Conservation (phyloP, 192 early-diverging fungal species). For the Oehlia diaphana region DNA sequence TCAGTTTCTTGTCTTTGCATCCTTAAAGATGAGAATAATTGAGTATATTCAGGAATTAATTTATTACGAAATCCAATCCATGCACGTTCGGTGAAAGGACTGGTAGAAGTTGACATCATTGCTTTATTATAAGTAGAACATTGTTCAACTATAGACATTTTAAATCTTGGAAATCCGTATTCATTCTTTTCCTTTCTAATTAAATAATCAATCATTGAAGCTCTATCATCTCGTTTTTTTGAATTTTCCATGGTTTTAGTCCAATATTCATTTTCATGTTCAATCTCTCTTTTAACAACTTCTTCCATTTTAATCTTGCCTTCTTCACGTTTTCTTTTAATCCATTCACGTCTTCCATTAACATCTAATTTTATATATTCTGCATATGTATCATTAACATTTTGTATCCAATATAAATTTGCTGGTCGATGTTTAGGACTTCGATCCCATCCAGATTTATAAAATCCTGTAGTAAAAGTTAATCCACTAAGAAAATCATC, state of each 20-base stretch:
- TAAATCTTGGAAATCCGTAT: conserved; percentile 7
- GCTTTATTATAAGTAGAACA: conserved; percentile 10
- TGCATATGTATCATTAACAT: neutral
- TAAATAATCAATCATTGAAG: neutral
- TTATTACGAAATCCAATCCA: conserved; percentile 18
- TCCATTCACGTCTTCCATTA: neutral
- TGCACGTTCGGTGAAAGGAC: conserved; percentile 17
- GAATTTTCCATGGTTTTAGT: neutral
- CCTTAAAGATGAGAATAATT: neutral
- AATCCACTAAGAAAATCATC: conserved; percentile 13
- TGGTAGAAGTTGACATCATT: conserved; percentile 1
- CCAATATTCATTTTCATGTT: conserved; percentile 18
- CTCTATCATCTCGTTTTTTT: conserved; percentile 2
- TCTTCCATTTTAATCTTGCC: conserved; percentile 9
- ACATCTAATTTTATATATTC: neutral
- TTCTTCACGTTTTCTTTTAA: neutral
- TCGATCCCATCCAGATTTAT: conserved; percentile 7
- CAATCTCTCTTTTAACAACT: neutral
- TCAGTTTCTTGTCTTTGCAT: neutral
- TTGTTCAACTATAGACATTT: conserved; percentile 25
- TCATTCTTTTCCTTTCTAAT: conserved; percentile 18
- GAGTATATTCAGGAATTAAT: conserved; percentile 18
- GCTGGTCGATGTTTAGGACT: conserved; percentile 11
- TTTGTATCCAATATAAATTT: conserved; percentile 3
- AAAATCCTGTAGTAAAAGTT: neutral